Conservation (phyloP, 768 basidiomycete genomes). For the Naganishia kalamii region DNA sequence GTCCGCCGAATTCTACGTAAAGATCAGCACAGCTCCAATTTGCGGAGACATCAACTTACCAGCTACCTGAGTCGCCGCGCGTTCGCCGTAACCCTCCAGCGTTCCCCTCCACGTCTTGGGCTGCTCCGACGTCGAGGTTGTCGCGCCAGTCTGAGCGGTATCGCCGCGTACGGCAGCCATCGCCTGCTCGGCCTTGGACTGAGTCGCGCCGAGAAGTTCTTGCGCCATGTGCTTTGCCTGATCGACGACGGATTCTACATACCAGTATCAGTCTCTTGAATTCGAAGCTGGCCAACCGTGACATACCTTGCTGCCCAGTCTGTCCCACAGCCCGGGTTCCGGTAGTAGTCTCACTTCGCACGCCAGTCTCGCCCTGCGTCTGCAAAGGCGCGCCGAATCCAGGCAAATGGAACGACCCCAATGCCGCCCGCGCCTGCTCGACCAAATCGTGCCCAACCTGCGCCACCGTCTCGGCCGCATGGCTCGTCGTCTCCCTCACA, state of each 20-base stretch:
- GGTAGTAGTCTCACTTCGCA: no score
- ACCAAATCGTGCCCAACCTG: not conserved
- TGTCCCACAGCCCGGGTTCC: no score
- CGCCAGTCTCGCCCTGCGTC: not conserved
- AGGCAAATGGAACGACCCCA: not conserved
- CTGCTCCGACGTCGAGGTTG: not conserved
- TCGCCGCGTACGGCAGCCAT: not conserved
- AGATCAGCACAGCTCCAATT: not conserved
- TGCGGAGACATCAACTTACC: not conserved
- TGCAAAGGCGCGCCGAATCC: not conserved
- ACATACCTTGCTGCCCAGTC: not conserved
- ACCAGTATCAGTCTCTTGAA: no score
- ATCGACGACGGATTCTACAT: constrained; percentile 4
- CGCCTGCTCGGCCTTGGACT: constrained; percentile 6
- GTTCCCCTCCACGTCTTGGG: not conserved
- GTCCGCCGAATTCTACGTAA: constrained; percentile 5
- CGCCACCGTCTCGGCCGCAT: not conserved
- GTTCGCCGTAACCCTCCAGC: constrained; percentile 11
- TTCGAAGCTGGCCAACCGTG: not conserved
- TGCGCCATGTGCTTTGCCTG: constrained; percentile 12
- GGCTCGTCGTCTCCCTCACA: not conserved
- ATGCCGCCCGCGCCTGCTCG: not conserved
- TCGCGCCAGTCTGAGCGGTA: not conserved
- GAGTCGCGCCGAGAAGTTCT: not conserved
- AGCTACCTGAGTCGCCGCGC: not conserved